These are phyloP conservation scores for Starmerella khaoyaiensis DNA, from an alignment of 805 yeast species.

Conservation along the genomic window DNA sequence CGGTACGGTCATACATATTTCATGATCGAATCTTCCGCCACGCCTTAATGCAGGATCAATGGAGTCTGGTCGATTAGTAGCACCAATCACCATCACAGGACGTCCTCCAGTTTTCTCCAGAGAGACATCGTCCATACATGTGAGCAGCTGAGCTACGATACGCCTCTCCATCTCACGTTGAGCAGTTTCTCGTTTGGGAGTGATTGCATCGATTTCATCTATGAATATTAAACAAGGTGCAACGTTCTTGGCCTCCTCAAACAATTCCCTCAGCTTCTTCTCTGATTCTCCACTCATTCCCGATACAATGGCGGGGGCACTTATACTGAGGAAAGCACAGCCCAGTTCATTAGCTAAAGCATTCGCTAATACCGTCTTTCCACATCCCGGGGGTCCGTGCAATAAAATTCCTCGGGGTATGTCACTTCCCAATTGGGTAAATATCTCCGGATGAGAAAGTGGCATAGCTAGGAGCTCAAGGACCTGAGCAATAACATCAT, in stretches of 20 bases:
- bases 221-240: conserved; percentile 91
- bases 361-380: conserved; percentile 91
- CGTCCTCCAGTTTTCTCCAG: conserved; percentile 81
- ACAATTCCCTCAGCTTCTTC: conserved; percentile 80
- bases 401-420: conserved; percentile 87
- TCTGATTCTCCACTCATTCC: conserved; percentile 99
- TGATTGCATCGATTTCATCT: conserved; percentile 96
- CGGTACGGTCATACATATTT: conserved; percentile 90
- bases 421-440: conserved; percentile 73
- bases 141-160: conserved; percentile 87
- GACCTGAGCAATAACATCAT: conserved; percentile 66
- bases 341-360: conserved; percentile 90
- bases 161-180: conserved; percentile 96
- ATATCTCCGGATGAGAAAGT: conserved; percentile 85
- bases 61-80: conserved; percentile 93
- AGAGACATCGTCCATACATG: conserved; percentile 87
- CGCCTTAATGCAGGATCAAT: conserved; percentile 88
- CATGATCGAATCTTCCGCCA: conserved; percentile 94
- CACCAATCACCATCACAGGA: conserved; percentile 90
- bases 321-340: conserved; percentile 79
- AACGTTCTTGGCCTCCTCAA: conserved; percentile 75
- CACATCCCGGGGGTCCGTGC: conserved; percentile 99
- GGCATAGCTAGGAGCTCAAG: conserved; percentile 90
- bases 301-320: conserved; percentile 92
- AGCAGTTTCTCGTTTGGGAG: conserved; percentile 96